Evolutionary conservation across 164 flowering plant species (phyloP).

Genomic region (grape (Vitis vinifera)): DNA sequence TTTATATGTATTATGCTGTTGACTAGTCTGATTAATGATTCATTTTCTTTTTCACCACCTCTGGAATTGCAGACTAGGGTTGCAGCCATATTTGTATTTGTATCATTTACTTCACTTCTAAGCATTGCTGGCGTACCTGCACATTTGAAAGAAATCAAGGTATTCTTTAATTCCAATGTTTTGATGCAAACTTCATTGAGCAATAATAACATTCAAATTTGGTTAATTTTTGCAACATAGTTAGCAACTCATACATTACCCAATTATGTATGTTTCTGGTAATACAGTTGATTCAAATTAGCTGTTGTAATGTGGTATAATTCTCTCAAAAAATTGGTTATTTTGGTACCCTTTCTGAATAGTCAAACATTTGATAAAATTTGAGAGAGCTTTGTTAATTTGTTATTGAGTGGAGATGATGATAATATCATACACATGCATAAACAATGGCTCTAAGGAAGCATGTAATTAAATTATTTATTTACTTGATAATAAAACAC

Average conservation of each 20-base stretch:
- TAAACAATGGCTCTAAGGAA: too few species aligned
- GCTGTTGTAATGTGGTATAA: too few species aligned
- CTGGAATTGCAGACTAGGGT: constrained; percentile 75
- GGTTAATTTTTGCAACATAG: not conserved
- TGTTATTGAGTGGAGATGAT: too few species aligned
- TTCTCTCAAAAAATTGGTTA: too few species aligned
- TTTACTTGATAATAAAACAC: too few species aligned
- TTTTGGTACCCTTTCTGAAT: too few species aligned
- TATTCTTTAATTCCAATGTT: constrained; percentile 16
- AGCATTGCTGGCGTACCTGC: constrained; percentile 92
- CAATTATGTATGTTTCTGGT: too few species aligned
- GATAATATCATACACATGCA: too few species aligned
- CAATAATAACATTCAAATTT: not conserved
- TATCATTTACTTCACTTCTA: constrained; percentile 79
- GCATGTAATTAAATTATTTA: too few species aligned
- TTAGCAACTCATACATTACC: not conserved
- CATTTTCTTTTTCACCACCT: not conserved
- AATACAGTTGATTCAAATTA: too few species aligned
- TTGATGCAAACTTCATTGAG: not conserved
- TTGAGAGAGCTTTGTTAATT: too few species aligned
- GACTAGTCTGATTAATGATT: not conserved
- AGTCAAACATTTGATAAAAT: too few species aligned
- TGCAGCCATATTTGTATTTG: constrained; percentile 85
- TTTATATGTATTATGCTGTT: not conserved
- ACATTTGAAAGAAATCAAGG: constrained; percentile 88